Conservation (phyloP, 306 rosid species). For the Casuarina cunninghamiana region DNA sequence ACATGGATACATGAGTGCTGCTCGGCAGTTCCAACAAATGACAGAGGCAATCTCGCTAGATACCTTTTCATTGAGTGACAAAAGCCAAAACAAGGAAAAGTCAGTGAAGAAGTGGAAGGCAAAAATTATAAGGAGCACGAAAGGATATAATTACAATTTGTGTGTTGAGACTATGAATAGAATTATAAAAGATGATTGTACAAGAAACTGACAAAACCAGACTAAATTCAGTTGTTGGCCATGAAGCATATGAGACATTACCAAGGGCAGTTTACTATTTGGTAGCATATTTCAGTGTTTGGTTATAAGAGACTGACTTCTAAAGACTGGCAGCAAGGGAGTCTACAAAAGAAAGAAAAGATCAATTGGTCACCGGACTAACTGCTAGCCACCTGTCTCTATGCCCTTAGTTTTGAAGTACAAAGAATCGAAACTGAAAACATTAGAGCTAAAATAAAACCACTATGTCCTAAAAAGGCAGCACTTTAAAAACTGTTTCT, state of each 20-base stretch:
- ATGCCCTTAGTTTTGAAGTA: background rate
- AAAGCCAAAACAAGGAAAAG: slow-evolving; percentile 26
- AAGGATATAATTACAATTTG: background rate
- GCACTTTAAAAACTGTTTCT: background rate
- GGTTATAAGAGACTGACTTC: background rate
- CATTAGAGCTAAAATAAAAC: background rate
- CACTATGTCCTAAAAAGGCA: background rate
- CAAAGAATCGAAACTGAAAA: background rate
- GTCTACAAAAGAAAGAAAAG: background rate
- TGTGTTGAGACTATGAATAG: background rate
- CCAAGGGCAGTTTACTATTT: background rate
- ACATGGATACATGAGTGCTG: slow-evolving; percentile 84
- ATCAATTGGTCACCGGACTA: background rate
- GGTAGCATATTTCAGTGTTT: background rate
- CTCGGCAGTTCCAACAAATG: slow-evolving; percentile 88
- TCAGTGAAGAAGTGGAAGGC: slow-evolving; percentile 18
- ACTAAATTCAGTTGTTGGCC: background rate
- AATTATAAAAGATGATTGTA: background rate
- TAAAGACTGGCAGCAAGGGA: background rate
- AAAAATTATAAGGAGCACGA: background rate
- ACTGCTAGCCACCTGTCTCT: background rate
- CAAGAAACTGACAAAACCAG: slow-evolving; percentile 9
- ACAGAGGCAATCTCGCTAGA: slow-evolving; percentile 74
- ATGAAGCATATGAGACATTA: background rate
- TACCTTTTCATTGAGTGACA: slow-evolving; percentile 40